phyloP scores from a whole-genome alignment of 140 eudicot genomes.

The Ambrosia hybrid region DNA sequence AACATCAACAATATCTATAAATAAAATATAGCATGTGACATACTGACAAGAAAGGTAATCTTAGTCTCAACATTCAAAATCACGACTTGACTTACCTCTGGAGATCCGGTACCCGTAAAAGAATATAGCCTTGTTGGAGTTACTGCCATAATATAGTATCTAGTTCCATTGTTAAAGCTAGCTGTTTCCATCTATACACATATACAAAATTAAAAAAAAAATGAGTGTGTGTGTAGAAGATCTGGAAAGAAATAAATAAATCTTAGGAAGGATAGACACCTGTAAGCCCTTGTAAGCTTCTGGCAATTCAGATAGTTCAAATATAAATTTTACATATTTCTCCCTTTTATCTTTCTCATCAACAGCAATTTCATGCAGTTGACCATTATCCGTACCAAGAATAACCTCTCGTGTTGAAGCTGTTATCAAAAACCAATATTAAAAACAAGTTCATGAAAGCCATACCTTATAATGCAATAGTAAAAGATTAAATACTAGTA shows the following conservation, averaged over 20 bases:
- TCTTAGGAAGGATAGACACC: slow-evolving; percentile 38
- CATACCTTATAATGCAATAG: background rate
- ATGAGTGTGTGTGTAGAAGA: background rate
- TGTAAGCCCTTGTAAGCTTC: slow-evolving; percentile 84
- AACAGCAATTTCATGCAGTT: slow-evolving; percentile 78
- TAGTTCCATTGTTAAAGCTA: slow-evolving; percentile 57
- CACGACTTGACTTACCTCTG: slow-evolving; percentile 53
- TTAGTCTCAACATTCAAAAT: background rate
- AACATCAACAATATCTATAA: slow-evolving; percentile 15
- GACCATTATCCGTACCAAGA: slow-evolving; percentile 91
- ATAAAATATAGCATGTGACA: background rate
- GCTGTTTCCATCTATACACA: slow-evolving; percentile 90
- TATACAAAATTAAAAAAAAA: background rate
- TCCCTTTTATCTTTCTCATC: slow-evolving; percentile 98
- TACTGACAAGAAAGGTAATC: background rate
- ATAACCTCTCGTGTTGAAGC: slow-evolving; percentile 91
- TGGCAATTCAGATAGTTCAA: slow-evolving; percentile 75
- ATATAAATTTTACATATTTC: slow-evolving; percentile 79
- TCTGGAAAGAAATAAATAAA: background rate
- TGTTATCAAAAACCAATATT: slow-evolving; percentile 23
- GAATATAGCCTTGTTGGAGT: slow-evolving; percentile 94
- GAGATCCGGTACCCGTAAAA: slow-evolving; percentile 77
- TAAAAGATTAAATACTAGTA: slow-evolving; percentile 13
- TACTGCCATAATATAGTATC: slow-evolving; percentile 94
- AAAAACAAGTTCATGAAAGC: slow-evolving; percentile 2